phyloP scores from a whole-genome alignment of 805 yeast genomes.

The Suhomyces pyralidae region DNA sequence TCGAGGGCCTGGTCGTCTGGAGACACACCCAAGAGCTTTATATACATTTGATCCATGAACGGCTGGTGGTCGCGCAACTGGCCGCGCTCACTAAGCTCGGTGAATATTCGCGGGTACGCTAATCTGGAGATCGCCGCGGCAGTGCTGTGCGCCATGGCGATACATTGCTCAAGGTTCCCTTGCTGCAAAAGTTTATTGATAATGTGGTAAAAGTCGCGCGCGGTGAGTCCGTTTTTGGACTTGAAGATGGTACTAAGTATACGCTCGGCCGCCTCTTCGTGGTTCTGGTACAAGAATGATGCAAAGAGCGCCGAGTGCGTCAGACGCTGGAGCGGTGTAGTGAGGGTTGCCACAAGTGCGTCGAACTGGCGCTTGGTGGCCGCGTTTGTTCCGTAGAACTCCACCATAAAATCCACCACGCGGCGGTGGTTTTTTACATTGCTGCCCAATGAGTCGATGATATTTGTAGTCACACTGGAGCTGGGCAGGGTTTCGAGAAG shows the following conservation, averaged over 20 bases:
- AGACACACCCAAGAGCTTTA: conserved; percentile 10
- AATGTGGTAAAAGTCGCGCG: conserved; percentile 26
- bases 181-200: conserved; percentile 24
- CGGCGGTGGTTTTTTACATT: not conserved
- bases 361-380: conserved; percentile 13
- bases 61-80: not conserved
- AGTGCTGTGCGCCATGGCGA: conserved; percentile 19
- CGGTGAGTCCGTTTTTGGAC: conserved; percentile 23
- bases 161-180: conserved; percentile 20
- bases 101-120: conserved; percentile 24
- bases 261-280: conserved; percentile 27
- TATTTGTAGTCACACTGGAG: conserved; percentile 5
- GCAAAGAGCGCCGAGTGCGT: conserved; percentile 32
- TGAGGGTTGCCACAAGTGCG: conserved; percentile 18
- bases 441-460: not conserved
- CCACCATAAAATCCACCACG: conserved; percentile 12
- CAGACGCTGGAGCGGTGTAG: conserved; percentile 31
- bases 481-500: conserved; percentile 5
- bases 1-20: conserved; percentile 13
- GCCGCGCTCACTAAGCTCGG: conserved; percentile 2
- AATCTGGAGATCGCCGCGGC: conserved; percentile 20
- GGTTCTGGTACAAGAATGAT: conserved; percentile 25
- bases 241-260: conserved; percentile 28
- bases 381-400: conserved; percentile 16
- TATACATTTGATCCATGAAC: conserved; percentile 11